Percentiles rank a stretch among this genome's conserved stretches.
These are phyloP conservation scores for Phytopythium litorale DNA, from an alignment of 352 stramenopile genomes.

Conservation along the genomic window DNA sequence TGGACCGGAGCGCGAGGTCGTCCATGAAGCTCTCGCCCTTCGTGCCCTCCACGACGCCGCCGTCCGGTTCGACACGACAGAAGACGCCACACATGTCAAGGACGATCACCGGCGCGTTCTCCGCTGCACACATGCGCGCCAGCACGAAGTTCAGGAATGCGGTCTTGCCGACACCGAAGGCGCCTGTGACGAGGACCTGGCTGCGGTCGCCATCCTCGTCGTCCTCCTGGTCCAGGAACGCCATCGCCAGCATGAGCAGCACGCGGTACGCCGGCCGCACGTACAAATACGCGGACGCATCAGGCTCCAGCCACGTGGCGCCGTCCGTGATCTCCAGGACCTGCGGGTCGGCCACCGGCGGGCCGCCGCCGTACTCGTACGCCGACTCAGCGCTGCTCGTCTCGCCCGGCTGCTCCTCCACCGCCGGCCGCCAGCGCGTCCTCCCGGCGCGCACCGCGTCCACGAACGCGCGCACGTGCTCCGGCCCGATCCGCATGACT, in stretches of 20 bases:
- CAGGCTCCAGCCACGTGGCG: conserved; percentile 1
- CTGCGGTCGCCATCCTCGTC: conserved; percentile 5
- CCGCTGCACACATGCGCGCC: conserved; percentile 10
- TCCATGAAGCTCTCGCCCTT: conserved; percentile 21
- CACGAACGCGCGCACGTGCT: neutral
- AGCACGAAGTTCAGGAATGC: conserved; percentile 36
- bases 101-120: conserved; percentile 23
- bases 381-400: neutral
- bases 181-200: conserved; percentile 29
- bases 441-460: neutral
- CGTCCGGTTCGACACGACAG: conserved; percentile 18
- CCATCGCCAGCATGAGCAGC: conserved; percentile 18
- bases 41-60: conserved; percentile 15
- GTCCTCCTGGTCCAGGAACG: conserved; percentile 21
- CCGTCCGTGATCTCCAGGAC: conserved; percentile 6
- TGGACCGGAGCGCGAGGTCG: conserved; percentile 17
- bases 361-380: conserved; percentile 5
- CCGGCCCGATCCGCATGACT: neutral
- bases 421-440: neutral
- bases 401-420: neutral
- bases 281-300: conserved; percentile 13
- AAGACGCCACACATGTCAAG: conserved; percentile 28
- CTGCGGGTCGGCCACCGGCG: neutral
- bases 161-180: conserved; percentile 32
- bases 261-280: conserved; percentile 24